Percentiles rank a stretch among this genome's conserved stretches.
phyloP scores from a whole-genome alignment of 495 filamentous ascomycete species.

The Aspergillus sclerotioniger region DNA sequence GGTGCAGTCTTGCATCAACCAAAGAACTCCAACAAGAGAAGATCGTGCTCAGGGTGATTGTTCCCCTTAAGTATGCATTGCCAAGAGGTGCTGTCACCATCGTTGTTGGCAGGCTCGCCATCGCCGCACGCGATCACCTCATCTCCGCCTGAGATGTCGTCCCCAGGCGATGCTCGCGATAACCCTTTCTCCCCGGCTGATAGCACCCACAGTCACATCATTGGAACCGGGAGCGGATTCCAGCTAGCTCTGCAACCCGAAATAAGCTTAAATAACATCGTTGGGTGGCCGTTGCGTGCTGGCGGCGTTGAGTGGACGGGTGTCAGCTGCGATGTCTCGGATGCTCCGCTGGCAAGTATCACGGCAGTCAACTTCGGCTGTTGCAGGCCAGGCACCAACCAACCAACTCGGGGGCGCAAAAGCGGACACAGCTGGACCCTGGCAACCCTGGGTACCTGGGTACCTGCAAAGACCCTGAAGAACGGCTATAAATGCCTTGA shows the following conservation, averaged over 20 bases:
- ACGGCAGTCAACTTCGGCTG: slow-evolving; percentile 33
- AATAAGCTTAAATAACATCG: slow-evolving; percentile 24
- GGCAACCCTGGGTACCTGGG: neutral
- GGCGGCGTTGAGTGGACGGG: slow-evolving; percentile 15
- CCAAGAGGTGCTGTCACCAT: slow-evolving; percentile 31
- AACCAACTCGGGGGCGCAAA: too few relatives aligned
- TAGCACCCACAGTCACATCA: slow-evolving; percentile 6
- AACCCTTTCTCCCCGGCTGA: neutral
- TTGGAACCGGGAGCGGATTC: slow-evolving; percentile 4
- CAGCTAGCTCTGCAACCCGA: slow-evolving; percentile 14
- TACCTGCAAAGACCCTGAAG: slow-evolving; percentile 1
- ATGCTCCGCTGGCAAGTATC: slow-evolving; percentile 10
- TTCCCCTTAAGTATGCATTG: slow-evolving; percentile 22
- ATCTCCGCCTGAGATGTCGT: slow-evolving; percentile 18
- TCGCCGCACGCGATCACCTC: slow-evolving; percentile 39
- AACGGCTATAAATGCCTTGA: neutral
- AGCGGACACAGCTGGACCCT: neutral
- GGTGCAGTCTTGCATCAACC: neutral
- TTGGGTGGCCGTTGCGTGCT: slow-evolving; percentile 3
- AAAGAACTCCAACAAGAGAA: neutral
- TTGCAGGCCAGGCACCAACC: slow-evolving; percentile 15
- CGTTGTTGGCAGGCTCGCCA: slow-evolving; percentile 27
- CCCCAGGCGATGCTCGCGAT: neutral
- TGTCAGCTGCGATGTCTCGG: slow-evolving; percentile 8
- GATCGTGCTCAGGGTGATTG: neutral